These are phyloP conservation scores for Sparassis latifolia DNA, from an alignment of 1,284 basidiomycete species.

Conservation along the genomic window DNA sequence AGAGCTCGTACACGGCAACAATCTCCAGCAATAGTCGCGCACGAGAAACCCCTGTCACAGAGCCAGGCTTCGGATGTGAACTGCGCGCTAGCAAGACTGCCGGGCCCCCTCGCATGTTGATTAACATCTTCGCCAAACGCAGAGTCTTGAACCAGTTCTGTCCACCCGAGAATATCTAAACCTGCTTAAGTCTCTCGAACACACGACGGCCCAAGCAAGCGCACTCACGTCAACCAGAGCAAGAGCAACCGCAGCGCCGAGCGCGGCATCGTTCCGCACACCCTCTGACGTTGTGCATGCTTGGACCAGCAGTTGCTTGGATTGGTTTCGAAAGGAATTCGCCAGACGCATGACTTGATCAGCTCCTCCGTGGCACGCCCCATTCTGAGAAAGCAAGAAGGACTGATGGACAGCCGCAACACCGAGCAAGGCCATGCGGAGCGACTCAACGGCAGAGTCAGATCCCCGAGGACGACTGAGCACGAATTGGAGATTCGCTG, in stretches of 20 bases:
- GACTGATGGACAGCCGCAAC: constrained; percentile 24
- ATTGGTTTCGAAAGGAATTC: constrained; percentile 21
- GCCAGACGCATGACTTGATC: constrained; percentile 24
- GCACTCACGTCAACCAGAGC: constrained; percentile 35
- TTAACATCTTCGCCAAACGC: constrained; percentile 33
- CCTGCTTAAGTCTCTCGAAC: constrained; percentile 1
- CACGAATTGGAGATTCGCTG: constrained; percentile 24
- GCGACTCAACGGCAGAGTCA: constrained; percentile 22
- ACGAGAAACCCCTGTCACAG: constrained; percentile 31
- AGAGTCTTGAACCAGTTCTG: constrained; percentile 37
- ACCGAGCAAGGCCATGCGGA: constrained; percentile 22
- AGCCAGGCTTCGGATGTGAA: constrained; percentile 22
- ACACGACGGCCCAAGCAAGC: background rate
- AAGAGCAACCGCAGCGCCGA: constrained; percentile 34
- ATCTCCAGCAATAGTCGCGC: constrained; percentile 38
- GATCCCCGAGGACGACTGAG: constrained; percentile 23
- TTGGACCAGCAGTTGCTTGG: constrained; percentile 21
- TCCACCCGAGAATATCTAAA: constrained; percentile 40
- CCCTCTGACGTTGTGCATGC: constrained; percentile 21
- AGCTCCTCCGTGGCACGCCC: constrained; percentile 16
- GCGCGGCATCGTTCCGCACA: constrained; percentile 31
- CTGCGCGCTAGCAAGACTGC: constrained; percentile 31
- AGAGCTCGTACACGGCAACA: constrained; percentile 39
- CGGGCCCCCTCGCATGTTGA: constrained; percentile 33
- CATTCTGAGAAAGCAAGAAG: constrained; percentile 21